Conservation (phyloP, 768 basidiomycete species). For the Amanita exitialis region DNA sequence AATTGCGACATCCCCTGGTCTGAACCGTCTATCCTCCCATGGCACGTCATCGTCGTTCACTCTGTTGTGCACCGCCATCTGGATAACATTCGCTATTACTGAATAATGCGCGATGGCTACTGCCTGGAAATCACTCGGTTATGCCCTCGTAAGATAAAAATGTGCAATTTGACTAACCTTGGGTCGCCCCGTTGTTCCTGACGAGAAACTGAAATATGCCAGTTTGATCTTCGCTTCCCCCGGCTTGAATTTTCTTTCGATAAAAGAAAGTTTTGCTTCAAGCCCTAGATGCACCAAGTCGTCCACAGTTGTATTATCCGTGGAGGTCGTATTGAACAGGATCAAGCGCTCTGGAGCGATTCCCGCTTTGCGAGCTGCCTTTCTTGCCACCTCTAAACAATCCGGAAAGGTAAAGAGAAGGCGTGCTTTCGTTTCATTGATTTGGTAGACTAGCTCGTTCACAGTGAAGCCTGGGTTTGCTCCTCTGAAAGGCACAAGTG, state of each 20-base stretch:
- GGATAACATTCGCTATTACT: not conserved
- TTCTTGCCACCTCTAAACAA: constrained; percentile 20
- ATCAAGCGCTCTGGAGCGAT: constrained; percentile 11
- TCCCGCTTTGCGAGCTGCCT: constrained; percentile 30
- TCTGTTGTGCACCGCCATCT: not conserved
- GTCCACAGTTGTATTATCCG: constrained; percentile 31
- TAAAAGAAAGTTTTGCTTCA: constrained; percentile 21
- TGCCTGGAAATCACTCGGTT: too few species aligned
- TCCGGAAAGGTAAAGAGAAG: constrained; percentile 25
- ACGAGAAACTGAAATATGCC: constrained; percentile 65
- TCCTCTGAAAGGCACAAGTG: constrained; percentile 20
- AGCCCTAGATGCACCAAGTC: not conserved
- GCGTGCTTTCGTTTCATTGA: constrained; percentile 36
- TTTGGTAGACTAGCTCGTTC: constrained; percentile 23
- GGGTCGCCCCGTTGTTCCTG: constrained; percentile 65
- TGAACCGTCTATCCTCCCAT: too few species aligned
- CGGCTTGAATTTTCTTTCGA: constrained; percentile 37
- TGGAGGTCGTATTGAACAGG: constrained; percentile 19
- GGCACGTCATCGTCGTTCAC: too few species aligned
- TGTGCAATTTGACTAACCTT: constrained; percentile 31
- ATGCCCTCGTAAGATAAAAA: not conserved
- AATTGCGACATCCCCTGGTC: too few species aligned
- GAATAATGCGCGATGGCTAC: too few species aligned
- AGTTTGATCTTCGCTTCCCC: constrained; percentile 64
- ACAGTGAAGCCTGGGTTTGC: constrained; percentile 21